These are phyloP conservation scores for Stemphylium lycopersici DNA, from an alignment of 2,329 filamentous ascomycete species.

Conservation along the genomic window DNA sequence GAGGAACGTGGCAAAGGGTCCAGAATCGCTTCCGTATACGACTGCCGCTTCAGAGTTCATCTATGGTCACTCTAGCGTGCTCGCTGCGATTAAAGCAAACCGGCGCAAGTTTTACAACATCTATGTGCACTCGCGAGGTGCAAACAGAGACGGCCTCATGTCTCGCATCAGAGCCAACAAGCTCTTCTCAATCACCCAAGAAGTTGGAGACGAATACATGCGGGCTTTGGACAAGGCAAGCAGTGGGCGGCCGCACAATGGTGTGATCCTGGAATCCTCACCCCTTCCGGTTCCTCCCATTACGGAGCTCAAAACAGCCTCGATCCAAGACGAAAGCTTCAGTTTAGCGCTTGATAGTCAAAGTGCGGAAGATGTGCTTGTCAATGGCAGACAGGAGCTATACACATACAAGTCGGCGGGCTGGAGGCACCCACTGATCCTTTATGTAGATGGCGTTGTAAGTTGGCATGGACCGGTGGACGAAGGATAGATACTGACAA, in stretches of 20 bases:
- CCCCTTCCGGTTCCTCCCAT: constrained; percentile 77
- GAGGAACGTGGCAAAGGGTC: background rate
- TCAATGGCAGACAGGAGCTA: constrained; percentile 70
- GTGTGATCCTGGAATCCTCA: constrained; percentile 84
- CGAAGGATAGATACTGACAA: constrained; percentile 29
- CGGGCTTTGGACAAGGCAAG: constrained; percentile 83
- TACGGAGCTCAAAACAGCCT: constrained; percentile 60
- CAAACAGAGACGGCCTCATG: constrained; percentile 28
- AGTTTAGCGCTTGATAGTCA: constrained; percentile 63
- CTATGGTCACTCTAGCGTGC: constrained; percentile 81
- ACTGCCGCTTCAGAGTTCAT: constrained; percentile 91
- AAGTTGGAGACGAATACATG: constrained; percentile 67
- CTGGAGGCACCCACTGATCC: constrained; percentile 69
- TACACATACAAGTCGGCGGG: constrained; percentile 55
- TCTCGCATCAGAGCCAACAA: constrained; percentile 23
- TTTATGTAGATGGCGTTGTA: constrained; percentile 74
- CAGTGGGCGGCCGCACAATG: constrained; percentile 84
- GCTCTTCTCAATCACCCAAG: constrained; percentile 43
- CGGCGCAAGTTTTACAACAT: constrained; percentile 81
- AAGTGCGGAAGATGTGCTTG: constrained; percentile 71
- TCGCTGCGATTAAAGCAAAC: constrained; percentile 73
- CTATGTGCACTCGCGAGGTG: constrained; percentile 63
- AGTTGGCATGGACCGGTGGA: constrained; percentile 5
- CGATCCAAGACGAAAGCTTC: constrained; percentile 46
- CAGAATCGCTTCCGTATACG: constrained; percentile 67